These are phyloP conservation scores for Boletales sp. DNA, from an alignment of 768 basidiomycete species.

Conservation along the genomic window DNA sequence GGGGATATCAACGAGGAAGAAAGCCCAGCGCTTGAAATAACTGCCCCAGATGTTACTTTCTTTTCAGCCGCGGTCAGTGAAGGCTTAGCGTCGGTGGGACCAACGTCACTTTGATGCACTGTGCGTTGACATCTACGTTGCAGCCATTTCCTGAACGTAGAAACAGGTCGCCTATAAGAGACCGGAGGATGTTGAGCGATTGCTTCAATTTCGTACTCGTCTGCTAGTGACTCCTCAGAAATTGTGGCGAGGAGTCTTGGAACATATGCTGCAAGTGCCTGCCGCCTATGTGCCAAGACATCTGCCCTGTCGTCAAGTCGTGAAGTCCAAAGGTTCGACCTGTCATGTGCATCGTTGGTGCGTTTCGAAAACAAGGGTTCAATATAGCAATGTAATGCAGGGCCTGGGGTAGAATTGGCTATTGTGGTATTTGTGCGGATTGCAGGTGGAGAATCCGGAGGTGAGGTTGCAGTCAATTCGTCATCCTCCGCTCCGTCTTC, in stretches of 20 bases:
- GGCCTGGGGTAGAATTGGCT: not conserved
- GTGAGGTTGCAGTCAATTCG: not conserved
- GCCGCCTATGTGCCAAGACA: not conserved
- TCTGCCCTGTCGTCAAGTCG: not conserved
- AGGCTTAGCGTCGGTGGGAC: not conserved
- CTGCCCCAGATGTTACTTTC: not conserved
- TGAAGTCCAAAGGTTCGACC: not conserved
- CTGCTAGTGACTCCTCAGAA: conserved; percentile 7
- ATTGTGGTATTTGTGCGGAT: not conserved
- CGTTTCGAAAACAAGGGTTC: not conserved
- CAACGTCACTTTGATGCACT: not conserved
- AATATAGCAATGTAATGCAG: not conserved
- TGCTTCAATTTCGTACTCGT: conserved; percentile 1
- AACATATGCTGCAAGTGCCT: not conserved
- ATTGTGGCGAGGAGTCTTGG: conserved; percentile 5
- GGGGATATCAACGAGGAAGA: not conserved
- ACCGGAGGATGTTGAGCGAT: not conserved
- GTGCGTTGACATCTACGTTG: not conserved
- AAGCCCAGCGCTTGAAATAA: not conserved
- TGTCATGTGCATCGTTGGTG: not conserved
- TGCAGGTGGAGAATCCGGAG: not conserved
- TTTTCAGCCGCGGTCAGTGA: no score
- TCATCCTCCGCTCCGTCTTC: not conserved
- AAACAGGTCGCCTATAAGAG: not conserved
- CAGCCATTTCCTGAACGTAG: not conserved